Base-by-base conservation (phyloP, 2,329 filamentous ascomycete genomes). In the Penicillium frequentans region DNA sequence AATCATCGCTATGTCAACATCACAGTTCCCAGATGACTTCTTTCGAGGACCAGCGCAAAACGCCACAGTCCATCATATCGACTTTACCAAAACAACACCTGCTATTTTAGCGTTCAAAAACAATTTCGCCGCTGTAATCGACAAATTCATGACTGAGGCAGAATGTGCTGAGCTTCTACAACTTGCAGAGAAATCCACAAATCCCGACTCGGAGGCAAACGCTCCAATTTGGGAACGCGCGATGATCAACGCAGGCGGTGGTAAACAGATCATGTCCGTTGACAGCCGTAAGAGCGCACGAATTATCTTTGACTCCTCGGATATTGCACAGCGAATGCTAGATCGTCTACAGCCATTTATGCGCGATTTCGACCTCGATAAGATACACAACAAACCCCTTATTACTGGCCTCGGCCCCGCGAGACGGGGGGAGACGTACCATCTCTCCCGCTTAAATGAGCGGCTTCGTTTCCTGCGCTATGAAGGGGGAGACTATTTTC, bases 391-490 rank as follows among this genome's bases (percentile, higher is more conserved):
- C 61, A 68, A 49, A 69, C 77, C 74, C 0, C 39, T 59, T 0
- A 73, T 84, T 21, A 82, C 81, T 5, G 81, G 82, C 0, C 70
- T 73, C 9, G 75, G 77, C 3, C 77, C 79, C 1, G 65, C 62
- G 6, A 78, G 71, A 55, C 70, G 78, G 70, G 73, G 73, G 0
- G 79, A 81, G 55, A 73, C 58, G 0, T 73, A 64, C 48, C 54
- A 57, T 21, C 48, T 77, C 16, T 68, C 69, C 1, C 55, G 86
- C 10, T 70, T 90, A 43, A 95, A 95, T 70, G 84, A 91, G 69
- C 77, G 90, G 35, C 82, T 93, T 82, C 79, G 91, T 27, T 93
- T 93, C 65, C 75, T 96, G 50, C 87, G 84, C 67, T 95, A 95
- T 70, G 80, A 81, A 0, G 75, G 80, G 0, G 90, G 89, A 0